These are phyloP conservation scores for Orychophragmus violaceus DNA, from an alignment of 345 rosid species.

Conservation along the genomic window DNA sequence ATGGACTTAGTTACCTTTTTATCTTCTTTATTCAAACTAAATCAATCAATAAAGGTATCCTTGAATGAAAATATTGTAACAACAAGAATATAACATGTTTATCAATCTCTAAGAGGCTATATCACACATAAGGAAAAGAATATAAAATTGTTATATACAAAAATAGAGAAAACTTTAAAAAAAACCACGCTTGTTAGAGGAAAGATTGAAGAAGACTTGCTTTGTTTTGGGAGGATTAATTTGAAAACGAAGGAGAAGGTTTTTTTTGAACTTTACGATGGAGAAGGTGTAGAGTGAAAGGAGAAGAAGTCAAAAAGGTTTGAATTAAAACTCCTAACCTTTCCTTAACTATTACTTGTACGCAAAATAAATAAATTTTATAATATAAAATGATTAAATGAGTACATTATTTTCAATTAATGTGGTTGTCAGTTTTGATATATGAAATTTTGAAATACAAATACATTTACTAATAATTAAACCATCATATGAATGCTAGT, in stretches of 20 bases:
- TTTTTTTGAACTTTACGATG: too few relatives aligned
- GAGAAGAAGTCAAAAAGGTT: slow-evolving; percentile 2
- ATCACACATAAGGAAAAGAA: not conserved
- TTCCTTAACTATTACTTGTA: not conserved
- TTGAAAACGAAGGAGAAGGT: too few relatives aligned
- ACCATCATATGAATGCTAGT: too few relatives aligned
- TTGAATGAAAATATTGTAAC: not conserved
- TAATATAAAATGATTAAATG: slow-evolving; percentile 5
- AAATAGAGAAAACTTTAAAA: not conserved
- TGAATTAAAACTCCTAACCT: not conserved
- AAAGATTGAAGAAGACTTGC: not conserved
- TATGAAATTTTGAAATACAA: slow-evolving; percentile 10
- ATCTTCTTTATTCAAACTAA: not conserved
- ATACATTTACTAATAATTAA: too few relatives aligned
- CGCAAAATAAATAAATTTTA: not conserved
- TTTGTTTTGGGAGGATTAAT: too few relatives aligned
- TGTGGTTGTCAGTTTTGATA: slow-evolving; percentile 22
- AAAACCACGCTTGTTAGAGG: not conserved
- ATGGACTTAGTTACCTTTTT: not conserved
- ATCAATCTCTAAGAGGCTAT: not conserved
- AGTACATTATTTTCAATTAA: slow-evolving; percentile 4
- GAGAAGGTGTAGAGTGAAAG: not conserved
- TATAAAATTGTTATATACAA: not conserved
- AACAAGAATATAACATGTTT: not conserved
- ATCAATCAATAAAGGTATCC: not conserved